Evolutionary conservation across 2,329 filamentous ascomycete species (phyloP).

Genomic region (Phoma sp.): DNA sequence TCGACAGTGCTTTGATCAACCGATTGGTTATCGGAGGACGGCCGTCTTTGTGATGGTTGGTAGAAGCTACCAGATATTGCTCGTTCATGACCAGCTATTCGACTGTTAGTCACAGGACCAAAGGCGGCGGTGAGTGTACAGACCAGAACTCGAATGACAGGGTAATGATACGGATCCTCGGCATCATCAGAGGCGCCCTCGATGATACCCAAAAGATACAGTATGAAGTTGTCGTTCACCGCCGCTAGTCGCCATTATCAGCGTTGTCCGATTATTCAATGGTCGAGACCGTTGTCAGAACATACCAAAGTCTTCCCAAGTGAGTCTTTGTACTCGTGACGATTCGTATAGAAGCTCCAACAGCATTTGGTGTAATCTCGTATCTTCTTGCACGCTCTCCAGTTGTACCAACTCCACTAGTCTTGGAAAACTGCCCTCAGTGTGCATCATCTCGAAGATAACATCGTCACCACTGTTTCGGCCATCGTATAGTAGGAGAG

Average conservation of each 20-base stretch:
- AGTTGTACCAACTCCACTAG: constrained; percentile 81
- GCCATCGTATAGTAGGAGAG: constrained; percentile 87
- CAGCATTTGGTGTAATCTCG: constrained; percentile 77
- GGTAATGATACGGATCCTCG: constrained; percentile 93
- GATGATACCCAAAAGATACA: constrained; percentile 83
- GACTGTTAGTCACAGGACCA: constrained; percentile 1
- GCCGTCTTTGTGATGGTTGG: constrained; percentile 44
- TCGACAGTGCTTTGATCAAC: constrained; percentile 87
- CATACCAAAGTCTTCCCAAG: constrained; percentile 76
- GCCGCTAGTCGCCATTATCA: constrained; percentile 50
- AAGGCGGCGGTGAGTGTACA: constrained; percentile 42
- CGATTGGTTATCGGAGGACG: constrained; percentile 78
- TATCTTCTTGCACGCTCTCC: constrained; percentile 67
- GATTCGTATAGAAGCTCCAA: constrained; percentile 95
- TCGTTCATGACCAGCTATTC: constrained; percentile 89
- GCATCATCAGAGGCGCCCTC: constrained; percentile 86
- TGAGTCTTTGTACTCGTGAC: constrained; percentile 86
- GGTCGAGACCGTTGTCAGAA: constrained; percentile 6
- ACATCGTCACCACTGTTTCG: constrained; percentile 75
- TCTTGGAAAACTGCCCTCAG: constrained; percentile 81
- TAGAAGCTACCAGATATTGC: constrained; percentile 87
- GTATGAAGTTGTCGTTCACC: constrained; percentile 79
- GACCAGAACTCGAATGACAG: constrained; percentile 90
- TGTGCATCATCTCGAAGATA: constrained; percentile 86
- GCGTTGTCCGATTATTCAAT: not conserved